These are phyloP conservation scores for Cupressus sempervirens DNA, from an alignment of 75 land plant genomes.

Conservation along the genomic window DNA sequence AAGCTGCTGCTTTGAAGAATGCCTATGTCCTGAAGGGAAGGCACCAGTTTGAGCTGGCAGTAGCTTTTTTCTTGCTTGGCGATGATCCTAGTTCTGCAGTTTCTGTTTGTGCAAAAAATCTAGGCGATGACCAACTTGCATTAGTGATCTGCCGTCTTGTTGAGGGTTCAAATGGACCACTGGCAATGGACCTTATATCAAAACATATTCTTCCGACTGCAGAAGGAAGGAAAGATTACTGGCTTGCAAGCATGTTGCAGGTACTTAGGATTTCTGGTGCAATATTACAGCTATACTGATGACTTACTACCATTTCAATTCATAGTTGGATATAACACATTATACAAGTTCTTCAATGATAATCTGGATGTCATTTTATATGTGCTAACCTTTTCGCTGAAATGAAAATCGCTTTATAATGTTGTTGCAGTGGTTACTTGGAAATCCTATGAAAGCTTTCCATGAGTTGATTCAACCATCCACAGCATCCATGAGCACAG, in stretches of 20 bases:
- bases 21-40: constrained; percentile 96
- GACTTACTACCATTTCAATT: background rate
- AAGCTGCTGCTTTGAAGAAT: constrained; percentile 98
- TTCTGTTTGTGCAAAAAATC: constrained; percentile 79
- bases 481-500: background rate
- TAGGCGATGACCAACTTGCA: constrained; percentile 95
- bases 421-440: constrained; percentile 76
- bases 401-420: constrained; percentile 2
- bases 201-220: constrained; percentile 65
- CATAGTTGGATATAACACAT: constrained; percentile 5
- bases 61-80: constrained; percentile 93
- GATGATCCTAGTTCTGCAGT: constrained; percentile 86
- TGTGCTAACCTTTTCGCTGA: background rate
- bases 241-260: constrained; percentile 92
- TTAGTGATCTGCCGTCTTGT: constrained; percentile 82
- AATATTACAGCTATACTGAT: background rate
- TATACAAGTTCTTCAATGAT: background rate
- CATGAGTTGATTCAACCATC: constrained; percentile 35
- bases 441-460: constrained; percentile 54
- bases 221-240: constrained; percentile 56
- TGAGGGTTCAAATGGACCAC: constrained; percentile 75
- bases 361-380: background rate
- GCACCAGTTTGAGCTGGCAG: constrained; percentile 90
- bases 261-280: constrained; percentile 29
- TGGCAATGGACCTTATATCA: constrained; percentile 55